Conservation (phyloP, 352 stramenopile genomes). For the Salisapilia sapeloensis region DNA sequence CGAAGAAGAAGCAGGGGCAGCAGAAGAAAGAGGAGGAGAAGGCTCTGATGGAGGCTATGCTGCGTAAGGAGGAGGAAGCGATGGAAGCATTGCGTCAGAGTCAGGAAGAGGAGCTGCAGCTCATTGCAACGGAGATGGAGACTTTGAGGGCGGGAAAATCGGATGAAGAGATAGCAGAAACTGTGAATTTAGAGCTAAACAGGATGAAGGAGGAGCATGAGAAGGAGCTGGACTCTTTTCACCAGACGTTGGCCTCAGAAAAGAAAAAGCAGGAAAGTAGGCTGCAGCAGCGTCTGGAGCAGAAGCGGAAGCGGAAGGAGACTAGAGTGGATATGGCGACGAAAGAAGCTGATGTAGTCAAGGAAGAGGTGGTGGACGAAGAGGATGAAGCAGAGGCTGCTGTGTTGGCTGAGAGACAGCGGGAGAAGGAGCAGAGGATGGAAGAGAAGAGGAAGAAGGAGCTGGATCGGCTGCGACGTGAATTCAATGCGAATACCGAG, state of each 20-base stretch:
- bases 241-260: slow-evolving; percentile 9
- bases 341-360: slow-evolving; percentile 4
- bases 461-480: slow-evolving; percentile 34
- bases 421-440: slow-evolving; percentile 4
- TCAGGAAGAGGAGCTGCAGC: slow-evolving; percentile 3
- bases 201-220: slow-evolving; percentile 9
- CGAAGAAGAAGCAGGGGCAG: slow-evolving; percentile 1
- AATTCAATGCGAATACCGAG: slow-evolving; percentile 45
- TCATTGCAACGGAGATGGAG: not conserved
- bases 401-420: slow-evolving; percentile 2
- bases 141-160: slow-evolving; percentile 3
- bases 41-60: slow-evolving; percentile 2
- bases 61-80: not conserved
- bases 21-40: slow-evolving; percentile 3
- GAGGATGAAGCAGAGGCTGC: too few species aligned
- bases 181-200: slow-evolving; percentile 5
- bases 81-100: not conserved
- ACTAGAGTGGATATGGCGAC: slow-evolving; percentile 1
- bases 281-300: slow-evolving; percentile 4
- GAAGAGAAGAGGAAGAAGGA: slow-evolving; percentile 6
- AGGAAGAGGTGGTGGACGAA: too few species aligned
- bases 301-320: slow-evolving; percentile 1
- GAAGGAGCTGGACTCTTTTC: slow-evolving; percentile 6
- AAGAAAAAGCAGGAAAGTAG: slow-evolving; percentile 1
- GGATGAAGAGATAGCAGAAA: slow-evolving; percentile 1